Percentiles rank a stretch among this genome's conserved stretches.
Conservation (phyloP, 2,329 filamentous ascomycete species). For the Scolecobasidium constrictum region DNA sequence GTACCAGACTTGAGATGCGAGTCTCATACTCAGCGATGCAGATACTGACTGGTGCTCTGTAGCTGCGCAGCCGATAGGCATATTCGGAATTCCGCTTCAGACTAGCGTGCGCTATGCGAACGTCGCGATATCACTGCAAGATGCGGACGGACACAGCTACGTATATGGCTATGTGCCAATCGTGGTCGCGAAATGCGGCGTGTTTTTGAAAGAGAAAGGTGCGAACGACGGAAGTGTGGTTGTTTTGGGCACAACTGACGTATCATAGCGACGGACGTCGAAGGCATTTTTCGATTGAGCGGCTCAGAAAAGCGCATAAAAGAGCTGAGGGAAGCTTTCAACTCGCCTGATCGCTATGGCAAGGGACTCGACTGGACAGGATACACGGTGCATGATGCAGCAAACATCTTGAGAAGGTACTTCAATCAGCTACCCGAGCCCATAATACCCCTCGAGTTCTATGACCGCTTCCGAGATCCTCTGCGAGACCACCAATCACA, state of each 20-base stretch:
- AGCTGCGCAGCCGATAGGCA: constrained; percentile 48
- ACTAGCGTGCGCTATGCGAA: constrained; percentile 96
- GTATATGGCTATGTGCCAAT: constrained; percentile 99
- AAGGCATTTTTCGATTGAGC: constrained; percentile 92
- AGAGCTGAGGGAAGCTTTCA: constrained; percentile 82
- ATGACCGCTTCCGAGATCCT: constrained; percentile 81
- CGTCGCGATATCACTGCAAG: constrained; percentile 90
- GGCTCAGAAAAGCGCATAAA: constrained; percentile 98
- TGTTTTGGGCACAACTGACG: not conserved
- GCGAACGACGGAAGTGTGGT: constrained; percentile 20
- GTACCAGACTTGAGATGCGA: not conserved
- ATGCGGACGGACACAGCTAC: constrained; percentile 86
- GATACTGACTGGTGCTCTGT: constrained; percentile 2
- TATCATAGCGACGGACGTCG: constrained; percentile 70
- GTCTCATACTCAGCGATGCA: not conserved
- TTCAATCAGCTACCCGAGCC: constrained; percentile 94
- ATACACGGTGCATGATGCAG: constrained; percentile 96
- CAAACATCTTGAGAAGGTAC: constrained; percentile 90
- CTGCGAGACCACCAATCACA: constrained; percentile 59
- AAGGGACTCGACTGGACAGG: constrained; percentile 96
- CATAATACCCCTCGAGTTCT: constrained; percentile 88
- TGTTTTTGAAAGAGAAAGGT: constrained; percentile 98
- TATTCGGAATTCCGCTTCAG: constrained; percentile 88
- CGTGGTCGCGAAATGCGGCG: constrained; percentile 94
- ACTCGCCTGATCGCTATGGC: constrained; percentile 89